Percentiles rank a stretch among this genome's conserved stretches.
Evolutionary conservation across 2,329 filamentous ascomycete genomes (phyloP).

Genomic region (Sclerotinia nivalis): DNA sequence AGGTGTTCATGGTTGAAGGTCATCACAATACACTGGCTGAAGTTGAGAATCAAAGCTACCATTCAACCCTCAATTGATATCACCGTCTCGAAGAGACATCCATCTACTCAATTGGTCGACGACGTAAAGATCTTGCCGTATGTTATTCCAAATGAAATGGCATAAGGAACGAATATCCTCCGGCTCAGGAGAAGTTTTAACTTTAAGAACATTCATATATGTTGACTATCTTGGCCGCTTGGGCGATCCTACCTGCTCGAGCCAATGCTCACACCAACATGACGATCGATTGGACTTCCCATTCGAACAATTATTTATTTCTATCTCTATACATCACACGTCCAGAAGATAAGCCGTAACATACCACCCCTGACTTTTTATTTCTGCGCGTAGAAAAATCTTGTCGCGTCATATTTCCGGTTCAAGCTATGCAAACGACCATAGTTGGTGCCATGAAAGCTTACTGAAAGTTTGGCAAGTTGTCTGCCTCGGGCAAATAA

Average conservation of each 20-base stretch:
- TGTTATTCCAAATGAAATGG: background rate
- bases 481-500: conserved; percentile 29
- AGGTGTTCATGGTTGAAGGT: too few species aligned
- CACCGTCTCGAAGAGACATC: background rate
- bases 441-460: conserved; percentile 44
- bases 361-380: conserved; percentile 27
- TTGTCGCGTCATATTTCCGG: conserved; percentile 27
- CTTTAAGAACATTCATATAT: background rate
- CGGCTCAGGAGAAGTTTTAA: background rate
- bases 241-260: background rate
- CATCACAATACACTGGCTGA: background rate
- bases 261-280: background rate
- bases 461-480: conserved; percentile 27
- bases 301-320: background rate
- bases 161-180: background rate
- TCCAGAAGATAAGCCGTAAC: background rate
- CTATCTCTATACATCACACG: background rate
- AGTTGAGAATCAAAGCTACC: background rate
- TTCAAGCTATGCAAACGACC: conserved; percentile 28
- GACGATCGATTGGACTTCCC: too few species aligned
- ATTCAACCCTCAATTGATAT: background rate
- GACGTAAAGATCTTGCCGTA: too few species aligned
- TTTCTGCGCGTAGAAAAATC: conserved; percentile 30
- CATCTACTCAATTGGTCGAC: too few species aligned
- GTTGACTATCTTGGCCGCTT: background rate